These are phyloP conservation scores for Babesia bigemina DNA, from an alignment of 169 alveolate species.

Conservation along the genomic window DNA sequence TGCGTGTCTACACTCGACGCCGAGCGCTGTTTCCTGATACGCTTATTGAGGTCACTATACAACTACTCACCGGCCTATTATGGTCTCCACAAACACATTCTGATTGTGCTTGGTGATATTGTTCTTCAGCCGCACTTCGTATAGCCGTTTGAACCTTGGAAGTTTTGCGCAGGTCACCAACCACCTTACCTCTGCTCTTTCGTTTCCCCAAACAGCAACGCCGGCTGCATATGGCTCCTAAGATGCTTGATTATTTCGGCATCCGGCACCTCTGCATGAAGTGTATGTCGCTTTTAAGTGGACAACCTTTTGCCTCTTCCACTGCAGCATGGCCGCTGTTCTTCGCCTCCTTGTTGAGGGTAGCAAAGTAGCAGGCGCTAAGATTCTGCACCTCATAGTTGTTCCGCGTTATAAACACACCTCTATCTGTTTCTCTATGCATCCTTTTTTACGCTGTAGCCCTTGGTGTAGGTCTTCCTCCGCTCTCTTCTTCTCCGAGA, in stretches of 20 bases:
- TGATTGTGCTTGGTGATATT: background rate
- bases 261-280: slow-evolving; percentile 28
- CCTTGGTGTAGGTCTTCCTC: slow-evolving; percentile 28
- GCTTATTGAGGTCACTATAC: too few species aligned
- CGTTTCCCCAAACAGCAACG: slow-evolving; percentile 49
- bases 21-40: slow-evolving; percentile 3
- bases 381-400: background rate
- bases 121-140: slow-evolving; percentile 7
- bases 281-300: background rate
- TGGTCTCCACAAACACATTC: slow-evolving; percentile 18
- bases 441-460: slow-evolving; percentile 26
- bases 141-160: slow-evolving; percentile 6
- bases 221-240: slow-evolving; percentile 41
- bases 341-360: background rate
- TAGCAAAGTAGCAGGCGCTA: background rate
- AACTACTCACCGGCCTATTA: slow-evolving; percentile 6
- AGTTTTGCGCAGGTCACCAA: background rate
- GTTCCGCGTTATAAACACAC: slow-evolving; percentile 1
- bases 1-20: slow-evolving; percentile 2
- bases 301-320: slow-evolving; percentile 4
- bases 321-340: background rate
- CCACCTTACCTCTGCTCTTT: slow-evolving; percentile 43
- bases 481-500: slow-evolving; percentile 23
- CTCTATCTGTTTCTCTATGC: slow-evolving; percentile 25
- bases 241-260: slow-evolving; percentile 30